Base-by-base conservation (phyloP, 352 stramenopile species). In the Phytophthora idaei region DNA sequence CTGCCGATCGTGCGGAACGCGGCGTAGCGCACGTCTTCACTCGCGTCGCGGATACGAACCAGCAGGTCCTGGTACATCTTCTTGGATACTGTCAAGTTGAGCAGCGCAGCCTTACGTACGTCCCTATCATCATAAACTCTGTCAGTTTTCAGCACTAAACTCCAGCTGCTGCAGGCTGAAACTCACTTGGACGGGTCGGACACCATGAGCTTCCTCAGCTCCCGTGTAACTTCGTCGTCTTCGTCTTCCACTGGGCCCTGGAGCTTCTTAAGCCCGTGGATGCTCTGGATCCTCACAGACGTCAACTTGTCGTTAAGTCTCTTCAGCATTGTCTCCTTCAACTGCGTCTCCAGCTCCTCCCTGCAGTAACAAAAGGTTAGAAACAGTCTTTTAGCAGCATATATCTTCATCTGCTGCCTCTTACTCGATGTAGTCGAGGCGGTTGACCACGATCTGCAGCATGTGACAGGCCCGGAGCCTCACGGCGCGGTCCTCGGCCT, bases 21-120 rank as follows among this genome's bases (percentile, higher is more conserved):
- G 10, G 80, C 74, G 29, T 76, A 64, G 2, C 86, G 86, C 12
- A 94, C 84, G 25, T 92, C 84, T 47, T 89, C 79, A 56, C 69
- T 90, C 5, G 78, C 69, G 50, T 94, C 86, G 14, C 86, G 84
- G n/a, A 90, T 84, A n/a, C 86, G 86, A n/a, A 91, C 74, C 6
- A 92, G 67, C 27, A 94, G 55, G 25, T 90, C 78, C 9, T 73
- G 58, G 49, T 83, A 87, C 21, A 75, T 64, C 14, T 75, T 56
- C n/a, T 71, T 57, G 2, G 67, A 85, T 36, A 89, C 57, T 3
- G 64, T 65, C n/a, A 94, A 59, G 57, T 74, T 90, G 7, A 76
- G 57, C 14, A 90, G 54, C 8, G 84, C 84, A 1, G 80, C 82
- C 56, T 90, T 85, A 5, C 86, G 78, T 9, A 94, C 85, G 46